A percentile compares a stretch with the other conserved stretches of the same genome.
phyloP scores from a whole-genome alignment of 768 basidiomycete genomes.

The Termitomyces heimii region DNA sequence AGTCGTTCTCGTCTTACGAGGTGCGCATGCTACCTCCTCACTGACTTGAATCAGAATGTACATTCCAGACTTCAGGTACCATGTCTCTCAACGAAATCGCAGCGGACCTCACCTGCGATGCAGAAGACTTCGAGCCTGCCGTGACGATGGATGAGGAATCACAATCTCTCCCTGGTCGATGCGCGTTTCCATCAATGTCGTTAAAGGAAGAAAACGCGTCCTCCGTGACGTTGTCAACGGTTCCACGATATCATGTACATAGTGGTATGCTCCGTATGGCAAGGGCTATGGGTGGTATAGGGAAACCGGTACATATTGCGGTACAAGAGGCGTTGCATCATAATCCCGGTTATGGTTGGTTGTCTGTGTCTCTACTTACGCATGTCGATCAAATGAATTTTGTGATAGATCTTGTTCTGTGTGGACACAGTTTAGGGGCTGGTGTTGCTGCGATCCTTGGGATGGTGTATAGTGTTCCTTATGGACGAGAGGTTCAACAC shows the following conservation, averaged over 20 bases:
- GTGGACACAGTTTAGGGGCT: slow-evolving; percentile 81
- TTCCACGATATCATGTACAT: slow-evolving; percentile 56
- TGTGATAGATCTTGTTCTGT: slow-evolving; percentile 50
- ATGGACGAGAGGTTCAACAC: not conserved
- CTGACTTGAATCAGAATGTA: not conserved
- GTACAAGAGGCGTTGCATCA: slow-evolving; percentile 62
- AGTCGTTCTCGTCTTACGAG: slow-evolving; percentile 71
- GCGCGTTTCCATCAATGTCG: slow-evolving; percentile 26
- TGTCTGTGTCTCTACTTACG: too few species aligned
- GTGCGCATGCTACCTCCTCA: slow-evolving; percentile 21
- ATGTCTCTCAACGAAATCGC: slow-evolving; percentile 87
- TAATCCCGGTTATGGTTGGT: slow-evolving; percentile 70
- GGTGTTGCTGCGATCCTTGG: slow-evolving; percentile 75
- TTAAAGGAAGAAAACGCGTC: slow-evolving; percentile 15
- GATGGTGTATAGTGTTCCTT: slow-evolving; percentile 46
- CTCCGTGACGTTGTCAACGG: slow-evolving; percentile 19
- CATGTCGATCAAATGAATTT: slow-evolving; percentile 22
- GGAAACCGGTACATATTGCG: slow-evolving; percentile 72
- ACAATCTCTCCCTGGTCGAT: slow-evolving; percentile 28
- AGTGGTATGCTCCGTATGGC: slow-evolving; percentile 81
- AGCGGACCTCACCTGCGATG: slow-evolving; percentile 79
- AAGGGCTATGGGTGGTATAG: slow-evolving; percentile 67
- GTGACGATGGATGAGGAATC: slow-evolving; percentile 30
- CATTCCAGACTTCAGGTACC: slow-evolving; percentile 41
- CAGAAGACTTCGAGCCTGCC: slow-evolving; percentile 59